These are phyloP conservation scores for Glebionis coronaria DNA, from an alignment of 129 eudicot species.

Conservation along the genomic window DNA sequence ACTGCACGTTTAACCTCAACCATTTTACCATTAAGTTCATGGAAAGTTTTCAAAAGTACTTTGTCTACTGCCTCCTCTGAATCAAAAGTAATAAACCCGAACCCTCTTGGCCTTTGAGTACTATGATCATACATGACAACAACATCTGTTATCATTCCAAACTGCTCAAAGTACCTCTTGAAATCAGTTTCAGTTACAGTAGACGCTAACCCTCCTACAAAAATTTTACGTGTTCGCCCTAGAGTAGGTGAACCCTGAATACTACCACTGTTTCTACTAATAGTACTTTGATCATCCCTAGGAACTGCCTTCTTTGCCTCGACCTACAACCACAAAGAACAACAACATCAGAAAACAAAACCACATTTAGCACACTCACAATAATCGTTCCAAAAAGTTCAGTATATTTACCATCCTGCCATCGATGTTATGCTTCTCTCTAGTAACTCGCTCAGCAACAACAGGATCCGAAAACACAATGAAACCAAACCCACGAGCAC, in stretches of 20 bases:
- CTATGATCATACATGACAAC: slow-evolving; percentile 75
- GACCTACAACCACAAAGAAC: slow-evolving; percentile 30
- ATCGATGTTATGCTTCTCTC: slow-evolving; percentile 60
- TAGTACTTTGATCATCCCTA: slow-evolving; percentile 45
- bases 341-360: background rate
- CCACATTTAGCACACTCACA: background rate
- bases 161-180: slow-evolving; percentile 54
- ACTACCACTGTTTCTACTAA: slow-evolving; percentile 48
- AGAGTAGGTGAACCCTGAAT: slow-evolving; percentile 53
- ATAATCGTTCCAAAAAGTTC: background rate
- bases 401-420: slow-evolving; percentile 60
- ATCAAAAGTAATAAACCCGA: slow-evolving; percentile 61
- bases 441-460: slow-evolving; percentile 47
- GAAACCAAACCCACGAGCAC: slow-evolving; percentile 70
- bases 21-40: slow-evolving; percentile 60
- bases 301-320: slow-evolving; percentile 68
- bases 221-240: slow-evolving; percentile 48
- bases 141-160: slow-evolving; percentile 57
- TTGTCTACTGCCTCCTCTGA: slow-evolving; percentile 56
- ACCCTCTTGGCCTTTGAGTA: slow-evolving; percentile 66
- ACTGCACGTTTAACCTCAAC: slow-evolving; percentile 70
- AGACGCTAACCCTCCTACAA: slow-evolving; percentile 68
- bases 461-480: slow-evolving; percentile 55
- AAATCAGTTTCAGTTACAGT: slow-evolving; percentile 58
- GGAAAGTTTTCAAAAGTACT: slow-evolving; percentile 44